Evolutionary conservation across 495 filamentous ascomycete species (phyloP).

Genomic region (Beverwykella pulmonaria): DNA sequence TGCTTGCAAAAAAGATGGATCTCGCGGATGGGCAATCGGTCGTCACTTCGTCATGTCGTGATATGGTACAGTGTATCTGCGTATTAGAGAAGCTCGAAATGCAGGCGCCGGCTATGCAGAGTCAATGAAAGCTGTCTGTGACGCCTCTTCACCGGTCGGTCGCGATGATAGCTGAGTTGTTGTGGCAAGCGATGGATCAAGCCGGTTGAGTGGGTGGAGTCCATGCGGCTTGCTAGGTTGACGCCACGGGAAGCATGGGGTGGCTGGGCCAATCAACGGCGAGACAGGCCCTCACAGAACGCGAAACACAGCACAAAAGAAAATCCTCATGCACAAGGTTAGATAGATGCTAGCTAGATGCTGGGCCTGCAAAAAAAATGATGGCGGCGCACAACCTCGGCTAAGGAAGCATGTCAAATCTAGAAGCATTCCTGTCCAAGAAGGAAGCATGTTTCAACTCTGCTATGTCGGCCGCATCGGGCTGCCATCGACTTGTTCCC

Average conservation of each 20-base stretch:
- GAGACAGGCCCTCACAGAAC: not conserved
- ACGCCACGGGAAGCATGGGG: slow-evolving; percentile 1
- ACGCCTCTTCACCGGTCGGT: slow-evolving; percentile 10
- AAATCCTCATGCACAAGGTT: not conserved
- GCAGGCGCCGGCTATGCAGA: slow-evolving; percentile 24
- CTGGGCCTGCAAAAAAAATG: not conserved
- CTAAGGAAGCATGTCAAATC: not conserved
- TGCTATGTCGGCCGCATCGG: not conserved
- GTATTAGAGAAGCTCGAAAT: slow-evolving; percentile 11
- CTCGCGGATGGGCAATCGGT: slow-evolving; percentile 17
- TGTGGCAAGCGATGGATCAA: slow-evolving; percentile 22
- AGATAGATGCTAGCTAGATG: not conserved
- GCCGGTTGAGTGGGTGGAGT: slow-evolving; percentile 3
- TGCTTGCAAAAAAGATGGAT: slow-evolving; percentile 11
- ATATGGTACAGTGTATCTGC: slow-evolving; percentile 1
- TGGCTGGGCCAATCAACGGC: slow-evolving; percentile 17
- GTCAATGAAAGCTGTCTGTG: slow-evolving; percentile 16
- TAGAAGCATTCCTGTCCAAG: slow-evolving; percentile 28
- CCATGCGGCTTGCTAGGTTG: not conserved
- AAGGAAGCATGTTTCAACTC: slow-evolving; percentile 25
- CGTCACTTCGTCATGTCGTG: slow-evolving; percentile 34
- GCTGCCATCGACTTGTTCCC: not conserved
- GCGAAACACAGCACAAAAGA: slow-evolving; percentile 8
- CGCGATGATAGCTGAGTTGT: slow-evolving; percentile 28
- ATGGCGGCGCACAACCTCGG: not conserved